Conservation (phyloP, 2,329 filamentous ascomycete species). For the Cladophialophora immunda region DNA sequence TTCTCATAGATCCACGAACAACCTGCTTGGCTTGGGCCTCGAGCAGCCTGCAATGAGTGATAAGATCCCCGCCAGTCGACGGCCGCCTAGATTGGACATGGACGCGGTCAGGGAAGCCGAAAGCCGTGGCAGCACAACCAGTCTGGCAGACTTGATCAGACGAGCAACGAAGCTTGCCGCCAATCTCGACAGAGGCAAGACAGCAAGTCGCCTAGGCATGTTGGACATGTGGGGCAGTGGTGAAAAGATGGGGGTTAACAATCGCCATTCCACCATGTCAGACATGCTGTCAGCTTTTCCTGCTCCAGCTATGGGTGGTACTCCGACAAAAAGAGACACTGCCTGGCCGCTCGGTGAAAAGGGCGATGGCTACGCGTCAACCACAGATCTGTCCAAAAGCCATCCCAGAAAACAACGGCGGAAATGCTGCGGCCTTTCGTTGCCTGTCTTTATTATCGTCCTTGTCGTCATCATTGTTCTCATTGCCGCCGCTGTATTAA, state of each 20-base stretch:
- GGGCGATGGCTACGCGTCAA: constrained; percentile 38
- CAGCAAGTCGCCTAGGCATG: constrained; percentile 66
- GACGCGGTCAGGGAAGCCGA: constrained; percentile 83
- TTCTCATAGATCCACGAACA: constrained; percentile 35
- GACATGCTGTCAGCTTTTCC: constrained; percentile 74
- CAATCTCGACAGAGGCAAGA: constrained; percentile 84
- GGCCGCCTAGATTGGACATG: constrained; percentile 80
- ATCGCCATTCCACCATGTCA: constrained; percentile 63
- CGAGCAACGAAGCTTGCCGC: constrained; percentile 86
- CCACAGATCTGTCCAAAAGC: constrained; percentile 40
- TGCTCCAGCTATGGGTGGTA: constrained; percentile 61
- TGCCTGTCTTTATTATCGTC: constrained; percentile 77
- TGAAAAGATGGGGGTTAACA: constrained; percentile 39
- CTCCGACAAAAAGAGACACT: constrained; percentile 49
- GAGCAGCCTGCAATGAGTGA: constrained; percentile 47
- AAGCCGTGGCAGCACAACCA: constrained; percentile 87
- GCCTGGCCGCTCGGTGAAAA: constrained; percentile 53
- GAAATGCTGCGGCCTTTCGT: constrained; percentile 82
- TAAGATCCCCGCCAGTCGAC: constrained; percentile 48
- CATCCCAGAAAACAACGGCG: constrained; percentile 51
- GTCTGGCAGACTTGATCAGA: constrained; percentile 87
- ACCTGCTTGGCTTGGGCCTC: constrained; percentile 34
- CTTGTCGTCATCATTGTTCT: constrained; percentile 73
- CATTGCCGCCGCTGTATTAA: constrained; percentile 80
- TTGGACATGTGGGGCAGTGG: constrained; percentile 55